Evolutionary conservation across 192 early-diverging fungal genomes (phyloP).

Genomic region (Gaertneriomyces sp.): DNA sequence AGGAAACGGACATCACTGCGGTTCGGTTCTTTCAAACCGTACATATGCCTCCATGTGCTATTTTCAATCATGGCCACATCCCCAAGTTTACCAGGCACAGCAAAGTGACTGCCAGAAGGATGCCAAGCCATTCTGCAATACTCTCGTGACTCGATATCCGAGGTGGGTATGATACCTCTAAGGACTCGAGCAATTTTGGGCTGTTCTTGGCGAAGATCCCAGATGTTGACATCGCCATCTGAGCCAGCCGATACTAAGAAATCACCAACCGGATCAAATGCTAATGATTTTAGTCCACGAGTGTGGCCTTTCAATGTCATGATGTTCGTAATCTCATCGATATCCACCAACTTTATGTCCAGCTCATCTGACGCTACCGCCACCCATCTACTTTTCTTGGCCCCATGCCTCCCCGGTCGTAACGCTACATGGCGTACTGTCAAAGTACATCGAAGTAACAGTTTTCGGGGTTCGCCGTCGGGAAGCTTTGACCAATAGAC

Average conservation of each 20-base stretch:
- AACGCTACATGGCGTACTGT: slow-evolving; percentile 22
- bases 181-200: slow-evolving; percentile 45
- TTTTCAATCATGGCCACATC: slow-evolving; percentile 22
- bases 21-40: slow-evolving; percentile 23
- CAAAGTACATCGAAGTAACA: slow-evolving; percentile 21
- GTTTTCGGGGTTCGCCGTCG: neutral
- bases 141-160: slow-evolving; percentile 44
- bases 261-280: slow-evolving; percentile 80
- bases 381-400: slow-evolving; percentile 7
- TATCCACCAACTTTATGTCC: slow-evolving; percentile 37
- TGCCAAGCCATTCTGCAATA: slow-evolving; percentile 55
- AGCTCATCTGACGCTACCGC: slow-evolving; percentile 34
- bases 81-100: slow-evolving; percentile 49
- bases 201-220: slow-evolving; percentile 52
- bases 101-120: slow-evolving; percentile 55
- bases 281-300: slow-evolving; percentile 83
- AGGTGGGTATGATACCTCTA: slow-evolving; percentile 26
- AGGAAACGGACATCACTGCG: neutral
- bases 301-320: slow-evolving; percentile 84
- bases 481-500: slow-evolving; percentile 5
- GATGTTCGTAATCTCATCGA: slow-evolving; percentile 29
- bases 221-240: slow-evolving; percentile 63
- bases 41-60: slow-evolving; percentile 29
- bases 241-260: slow-evolving; percentile 66
- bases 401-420: slow-evolving; percentile 17